phyloP scores from a whole-genome alignment of 2,329 filamentous ascomycete genomes.

The Penicillium sp. region DNA sequence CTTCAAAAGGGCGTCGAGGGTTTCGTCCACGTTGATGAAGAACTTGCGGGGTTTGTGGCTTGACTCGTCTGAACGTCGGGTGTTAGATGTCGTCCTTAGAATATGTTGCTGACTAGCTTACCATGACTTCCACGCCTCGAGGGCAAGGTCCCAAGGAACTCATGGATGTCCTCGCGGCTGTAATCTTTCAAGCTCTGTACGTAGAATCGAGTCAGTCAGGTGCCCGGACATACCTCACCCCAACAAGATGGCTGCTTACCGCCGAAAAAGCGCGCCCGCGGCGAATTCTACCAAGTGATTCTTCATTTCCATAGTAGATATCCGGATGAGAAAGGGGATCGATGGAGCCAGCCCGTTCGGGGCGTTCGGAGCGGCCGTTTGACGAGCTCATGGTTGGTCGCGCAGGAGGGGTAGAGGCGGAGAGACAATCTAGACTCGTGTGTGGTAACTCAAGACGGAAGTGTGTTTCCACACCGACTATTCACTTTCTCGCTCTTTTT shows the following conservation, averaged over 20 bases:
- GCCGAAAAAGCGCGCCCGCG: conserved; percentile 57
- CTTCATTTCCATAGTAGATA: conserved; percentile 59
- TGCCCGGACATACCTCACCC: background rate
- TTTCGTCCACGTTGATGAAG: conserved; percentile 81
- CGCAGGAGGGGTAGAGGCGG: conserved; percentile 3
- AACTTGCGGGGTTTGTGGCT: conserved; percentile 72
- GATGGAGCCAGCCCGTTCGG: conserved; percentile 43
- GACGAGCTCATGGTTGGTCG: conserved; percentile 40
- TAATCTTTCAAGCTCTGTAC: conserved; percentile 38
- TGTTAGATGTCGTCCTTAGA: conserved; percentile 11
- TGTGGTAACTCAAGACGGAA: conserved; percentile 20
- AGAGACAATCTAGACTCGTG: conserved; percentile 9
- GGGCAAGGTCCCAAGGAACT: conserved; percentile 33
- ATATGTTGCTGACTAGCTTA: conserved; percentile 20
- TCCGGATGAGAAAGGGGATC: conserved; percentile 61
- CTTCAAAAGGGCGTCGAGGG: conserved; percentile 72
- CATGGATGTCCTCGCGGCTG: conserved; percentile 36
- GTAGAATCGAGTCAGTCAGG: conserved; percentile 11
- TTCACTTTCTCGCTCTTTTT: background rate
- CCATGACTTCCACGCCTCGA: conserved; percentile 47
- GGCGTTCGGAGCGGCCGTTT: conserved; percentile 26
- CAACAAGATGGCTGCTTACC: conserved; percentile 41
- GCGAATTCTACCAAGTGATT: conserved; percentile 47
- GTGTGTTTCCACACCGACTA: conserved; percentile 23
- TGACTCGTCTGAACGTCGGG: conserved; percentile 63